Conservation (phyloP, 1,139 yeast species). For the Lodderomyces elongisporus region DNA sequence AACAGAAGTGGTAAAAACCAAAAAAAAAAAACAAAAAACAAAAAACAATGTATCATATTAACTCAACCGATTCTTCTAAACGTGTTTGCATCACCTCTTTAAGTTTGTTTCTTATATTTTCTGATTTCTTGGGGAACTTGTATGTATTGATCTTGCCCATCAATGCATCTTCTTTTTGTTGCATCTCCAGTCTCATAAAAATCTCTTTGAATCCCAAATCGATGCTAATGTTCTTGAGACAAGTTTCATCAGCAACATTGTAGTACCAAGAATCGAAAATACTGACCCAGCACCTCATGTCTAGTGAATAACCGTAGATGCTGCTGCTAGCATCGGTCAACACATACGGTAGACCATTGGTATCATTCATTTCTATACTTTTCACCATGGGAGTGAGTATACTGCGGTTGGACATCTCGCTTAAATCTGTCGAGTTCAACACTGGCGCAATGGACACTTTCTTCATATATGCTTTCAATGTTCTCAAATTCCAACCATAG, state of each 20-base stretch:
- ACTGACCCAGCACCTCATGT: constrained; percentile 43
- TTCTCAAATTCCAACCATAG: constrained; percentile 43
- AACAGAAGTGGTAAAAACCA: neutral
- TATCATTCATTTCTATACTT: constrained; percentile 26
- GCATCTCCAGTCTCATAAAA: constrained; percentile 5
- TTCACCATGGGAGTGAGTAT: constrained; percentile 25
- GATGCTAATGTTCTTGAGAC: neutral
- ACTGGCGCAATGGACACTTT: constrained; percentile 51
- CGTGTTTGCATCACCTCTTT: constrained; percentile 21
- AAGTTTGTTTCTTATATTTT: constrained; percentile 14
- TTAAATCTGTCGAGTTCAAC: constrained; percentile 25
- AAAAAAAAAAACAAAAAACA: constrained; percentile 1
- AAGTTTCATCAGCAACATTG: constrained; percentile 10
- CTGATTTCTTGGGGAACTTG: constrained; percentile 14
- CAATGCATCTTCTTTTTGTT: constrained; percentile 17
- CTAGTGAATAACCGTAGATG: constrained; percentile 36
- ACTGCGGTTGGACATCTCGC: constrained; percentile 1
- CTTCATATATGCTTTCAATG: constrained; percentile 26
- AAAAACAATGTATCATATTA: constrained; percentile 4
- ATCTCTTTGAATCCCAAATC: constrained; percentile 4
- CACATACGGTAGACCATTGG: constrained; percentile 41
- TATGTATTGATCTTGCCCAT: constrained; percentile 20
- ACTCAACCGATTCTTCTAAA: constrained; percentile 9
- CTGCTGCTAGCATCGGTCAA: constrained; percentile 28
- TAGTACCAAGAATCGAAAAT: constrained; percentile 47